phyloP scores from a whole-genome alignment of 2,329 filamentous ascomycete species.

The Amauroascus niger region DNA sequence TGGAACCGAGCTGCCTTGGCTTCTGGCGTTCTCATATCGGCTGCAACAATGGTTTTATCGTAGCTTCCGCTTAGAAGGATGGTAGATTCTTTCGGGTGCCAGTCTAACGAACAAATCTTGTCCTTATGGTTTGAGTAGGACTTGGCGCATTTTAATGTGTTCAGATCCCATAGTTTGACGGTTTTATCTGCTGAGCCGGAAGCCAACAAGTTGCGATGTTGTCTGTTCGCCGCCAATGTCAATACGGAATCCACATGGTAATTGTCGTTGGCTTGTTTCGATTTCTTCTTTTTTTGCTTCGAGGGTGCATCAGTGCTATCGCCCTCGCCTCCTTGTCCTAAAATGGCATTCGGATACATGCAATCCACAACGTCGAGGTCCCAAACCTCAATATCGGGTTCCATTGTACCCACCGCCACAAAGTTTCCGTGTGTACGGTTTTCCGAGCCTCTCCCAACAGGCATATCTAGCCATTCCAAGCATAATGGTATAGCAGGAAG shows the following conservation, averaged over 20 bases:
- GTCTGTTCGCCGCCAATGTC: conserved; percentile 80
- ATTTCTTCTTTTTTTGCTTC: conserved; percentile 77
- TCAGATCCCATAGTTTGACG: conserved; percentile 94
- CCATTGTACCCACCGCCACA: conserved; percentile 91
- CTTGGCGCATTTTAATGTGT: conserved; percentile 84
- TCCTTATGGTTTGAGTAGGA: conserved; percentile 94
- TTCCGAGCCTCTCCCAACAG: conserved; percentile 63
- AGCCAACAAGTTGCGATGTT: conserved; percentile 87
- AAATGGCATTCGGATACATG: conserved; percentile 96
- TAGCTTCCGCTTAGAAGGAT: conserved; percentile 88
- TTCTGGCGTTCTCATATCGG: conserved; percentile 89
- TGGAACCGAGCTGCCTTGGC: conserved; percentile 76
- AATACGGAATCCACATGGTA: conserved; percentile 94
- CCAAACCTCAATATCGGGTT: conserved; percentile 98
- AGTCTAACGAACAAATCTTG: conserved; percentile 93
- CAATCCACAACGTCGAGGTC: conserved; percentile 90
- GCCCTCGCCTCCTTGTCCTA: conserved; percentile 59
- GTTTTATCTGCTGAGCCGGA: conserved; percentile 95
- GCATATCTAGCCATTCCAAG: conserved; percentile 88
- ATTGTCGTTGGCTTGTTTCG: conserved; percentile 75
- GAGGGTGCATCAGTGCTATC: conserved; percentile 43
- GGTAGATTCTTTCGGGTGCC: conserved; percentile 81
- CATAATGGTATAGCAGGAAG: conserved; percentile 90
- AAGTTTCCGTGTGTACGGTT: conserved; percentile 71
- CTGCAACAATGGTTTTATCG: conserved; percentile 85